Base-by-base conservation (phyloP, 352 stramenopile genomes). In the Globisporangium parvum region DNA sequence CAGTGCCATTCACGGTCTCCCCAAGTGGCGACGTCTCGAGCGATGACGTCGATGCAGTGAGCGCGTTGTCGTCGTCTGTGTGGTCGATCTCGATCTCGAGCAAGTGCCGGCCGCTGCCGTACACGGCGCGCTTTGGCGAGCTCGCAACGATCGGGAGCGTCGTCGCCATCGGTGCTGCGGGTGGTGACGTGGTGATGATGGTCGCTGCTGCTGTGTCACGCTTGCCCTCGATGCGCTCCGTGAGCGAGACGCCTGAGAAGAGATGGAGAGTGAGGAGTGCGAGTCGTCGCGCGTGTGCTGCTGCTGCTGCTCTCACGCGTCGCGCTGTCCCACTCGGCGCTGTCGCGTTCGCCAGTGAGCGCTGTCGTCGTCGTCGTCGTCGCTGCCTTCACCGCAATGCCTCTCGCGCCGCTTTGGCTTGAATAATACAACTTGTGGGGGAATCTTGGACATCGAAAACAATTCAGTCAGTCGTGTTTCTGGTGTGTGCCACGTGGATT, bases 321-420 rank as follows among this genome's bases (percentile, higher is more conserved):
- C 10, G 31, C 31, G 31, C 5, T 11, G 31, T 37, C 31, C 31
- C 31, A 37, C 31, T 12, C 31, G 31, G 31, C 31, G 31, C 31
- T 50, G 74, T 92, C 39, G 84, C 85, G 76, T 70, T 95, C 53
- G 74, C 85, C 15, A 12, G 41, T 46, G 17, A 12, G 31, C 31
- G n/a, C n/a, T n/a, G 28, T 33, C 28, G 4, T 33, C 28, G 21
- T 10, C 28, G 8, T 12, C 31, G 31, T 37, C 31, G 31, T 37
- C 31, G 31, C 6, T 37, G 31, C 10, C 6, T 37, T 8, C 1
- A 8, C 31, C 12, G 6, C 0, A 11, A 12, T 14, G 31, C 6
- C 31, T 10, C 31, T 37, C 26, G 31, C 12, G 31, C 31, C 31
- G 10, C 31, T 37, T 37, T 37, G 8, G 6, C 31, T n/a, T n/a